Evolutionary conservation across 306 rosid species (phyloP).

Genomic region (Lathyrus tuberosus): DNA sequence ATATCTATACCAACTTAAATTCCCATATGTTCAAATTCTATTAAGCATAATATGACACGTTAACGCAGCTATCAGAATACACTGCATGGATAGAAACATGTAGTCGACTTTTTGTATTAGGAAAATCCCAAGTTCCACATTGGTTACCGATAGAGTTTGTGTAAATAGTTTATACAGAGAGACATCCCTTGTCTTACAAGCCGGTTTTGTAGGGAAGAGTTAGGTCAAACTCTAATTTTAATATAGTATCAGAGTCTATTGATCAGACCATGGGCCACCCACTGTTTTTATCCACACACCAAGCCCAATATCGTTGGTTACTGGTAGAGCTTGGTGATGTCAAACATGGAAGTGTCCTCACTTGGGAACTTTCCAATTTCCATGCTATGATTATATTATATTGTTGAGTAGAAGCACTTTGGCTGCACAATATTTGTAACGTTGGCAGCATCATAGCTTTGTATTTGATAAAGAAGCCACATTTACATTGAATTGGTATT

Average conservation of each 20-base stretch:
- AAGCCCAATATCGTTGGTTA: too few species aligned
- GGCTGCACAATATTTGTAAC: constrained; percentile 29
- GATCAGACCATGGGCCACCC: too few species aligned
- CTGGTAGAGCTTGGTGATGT: background rate
- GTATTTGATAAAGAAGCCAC: constrained; percentile 20
- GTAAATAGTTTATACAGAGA: too few species aligned
- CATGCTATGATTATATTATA: constrained; percentile 10
- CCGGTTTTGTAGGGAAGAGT: too few species aligned
- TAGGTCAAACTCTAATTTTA: too few species aligned
- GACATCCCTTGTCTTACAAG: too few species aligned
- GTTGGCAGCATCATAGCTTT: constrained; percentile 4
- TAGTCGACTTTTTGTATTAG: background rate
- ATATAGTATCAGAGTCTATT: too few species aligned
- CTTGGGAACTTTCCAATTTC: background rate
- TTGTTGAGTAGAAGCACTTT: background rate
- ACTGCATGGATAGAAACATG: constrained; percentile 2
- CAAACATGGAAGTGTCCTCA: constrained; percentile 25
- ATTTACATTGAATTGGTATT: constrained; percentile 8
- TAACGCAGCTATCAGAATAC: constrained; percentile 31
- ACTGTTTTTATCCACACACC: too few species aligned
- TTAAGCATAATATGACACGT: constrained; percentile 8
- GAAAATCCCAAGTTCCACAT: too few species aligned
- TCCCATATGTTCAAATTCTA: constrained; percentile 30
- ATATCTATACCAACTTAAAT: constrained; percentile 35
- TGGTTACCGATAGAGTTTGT: too few species aligned